A percentile compares a stretch with the other conserved stretches of the same genome.
phyloP scores from a whole-genome alignment of 768 basidiomycete species.

The Kwoniella bestiolae region DNA sequence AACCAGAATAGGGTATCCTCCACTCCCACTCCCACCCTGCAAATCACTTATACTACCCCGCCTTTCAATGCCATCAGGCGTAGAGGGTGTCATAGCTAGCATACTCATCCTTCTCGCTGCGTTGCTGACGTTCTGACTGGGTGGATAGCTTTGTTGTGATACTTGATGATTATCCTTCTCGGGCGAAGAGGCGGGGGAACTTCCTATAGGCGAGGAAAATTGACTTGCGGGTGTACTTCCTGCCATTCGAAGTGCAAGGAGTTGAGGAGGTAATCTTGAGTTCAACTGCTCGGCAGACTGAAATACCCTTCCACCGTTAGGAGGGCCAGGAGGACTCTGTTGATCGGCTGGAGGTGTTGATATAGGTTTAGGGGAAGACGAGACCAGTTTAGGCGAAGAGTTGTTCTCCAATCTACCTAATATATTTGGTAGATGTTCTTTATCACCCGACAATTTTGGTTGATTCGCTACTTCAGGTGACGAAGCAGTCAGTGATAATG shows the following conservation, averaged over 20 bases:
- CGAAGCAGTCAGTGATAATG: slow-evolving; percentile 29
- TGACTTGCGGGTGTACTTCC: slow-evolving; percentile 22
- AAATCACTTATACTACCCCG: slow-evolving; percentile 13
- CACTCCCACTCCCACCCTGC: neutral
- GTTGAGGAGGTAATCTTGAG: slow-evolving; percentile 62
- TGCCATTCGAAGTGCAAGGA: slow-evolving; percentile 61
- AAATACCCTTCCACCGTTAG: slow-evolving; percentile 13
- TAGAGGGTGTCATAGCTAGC: slow-evolving; percentile 51
- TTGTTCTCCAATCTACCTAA: slow-evolving; percentile 7
- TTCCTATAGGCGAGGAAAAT: slow-evolving; percentile 36
- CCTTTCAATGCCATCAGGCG: slow-evolving; percentile 2
- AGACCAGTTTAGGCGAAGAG: slow-evolving; percentile 1
- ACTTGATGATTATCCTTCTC: slow-evolving; percentile 28
- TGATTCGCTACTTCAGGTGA: slow-evolving; percentile 30
- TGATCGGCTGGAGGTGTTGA: slow-evolving; percentile 40
- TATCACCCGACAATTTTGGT: slow-evolving; percentile 13
- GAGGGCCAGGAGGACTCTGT: neutral
- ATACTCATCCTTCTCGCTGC: slow-evolving; percentile 30
- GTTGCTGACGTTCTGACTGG: slow-evolving; percentile 12
- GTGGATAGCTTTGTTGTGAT: slow-evolving; percentile 13
- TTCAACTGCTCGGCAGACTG: slow-evolving; percentile 59
- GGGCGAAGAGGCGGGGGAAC: slow-evolving; percentile 39
- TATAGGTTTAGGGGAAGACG: slow-evolving; percentile 41
- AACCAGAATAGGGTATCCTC: slow-evolving; percentile 59
- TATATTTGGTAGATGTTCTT: slow-evolving; percentile 12